Evolutionary conservation across 371 early-diverging fungal species (phyloP), one percentile per base, ranked within the genome.

Genomic region (Mucor irregularis): DNA sequence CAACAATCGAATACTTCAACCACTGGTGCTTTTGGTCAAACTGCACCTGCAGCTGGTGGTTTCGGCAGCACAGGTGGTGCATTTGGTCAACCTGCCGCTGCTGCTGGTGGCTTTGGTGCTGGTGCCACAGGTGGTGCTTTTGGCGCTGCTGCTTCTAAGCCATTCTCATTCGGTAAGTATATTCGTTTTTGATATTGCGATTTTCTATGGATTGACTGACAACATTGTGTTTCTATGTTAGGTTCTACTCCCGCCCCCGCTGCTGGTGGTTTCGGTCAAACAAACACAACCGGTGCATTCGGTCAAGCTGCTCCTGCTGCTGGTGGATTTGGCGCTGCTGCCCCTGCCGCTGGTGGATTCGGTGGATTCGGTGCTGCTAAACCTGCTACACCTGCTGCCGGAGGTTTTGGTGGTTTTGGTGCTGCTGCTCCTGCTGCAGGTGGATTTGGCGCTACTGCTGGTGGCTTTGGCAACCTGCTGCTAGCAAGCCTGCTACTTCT

Each of bases 401-500:
- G 74, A 13, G 53, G 77, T 35, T 83, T 85, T 62, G 82, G 83
- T n/a, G 57, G 56, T 28, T 46, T 64, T 25, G 65, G 63, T 24
- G 48, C 71, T 37, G 46, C 76, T 28, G 61, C 59, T 26, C 29
- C 73, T 6, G 66, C 68, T 11, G 22, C 54, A 4, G 70, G 74
- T 49, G 54, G 54, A 17, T 55, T 61, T 42, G 42, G 42, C 8
- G 31, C 64, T 9, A 74, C n/a, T n/a, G n/a, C 61, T 14, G 70
- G 72, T 16, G 68, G 69, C 5, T 83, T 85, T 58, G 82, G 84
- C 49, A 42, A 5, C n/a, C 79, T 2, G 60, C 73, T 5, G 67
- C 81, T 4, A 68, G 58, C 14, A 80, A 79, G 25, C 80, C 85
- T 13, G 70, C 82, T 2, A 44, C 77, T 0, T 69, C 58, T 0